Conservation (phyloP, 2,329 filamentous ascomycete species). For the Ceratocystis colombiana region DNA sequence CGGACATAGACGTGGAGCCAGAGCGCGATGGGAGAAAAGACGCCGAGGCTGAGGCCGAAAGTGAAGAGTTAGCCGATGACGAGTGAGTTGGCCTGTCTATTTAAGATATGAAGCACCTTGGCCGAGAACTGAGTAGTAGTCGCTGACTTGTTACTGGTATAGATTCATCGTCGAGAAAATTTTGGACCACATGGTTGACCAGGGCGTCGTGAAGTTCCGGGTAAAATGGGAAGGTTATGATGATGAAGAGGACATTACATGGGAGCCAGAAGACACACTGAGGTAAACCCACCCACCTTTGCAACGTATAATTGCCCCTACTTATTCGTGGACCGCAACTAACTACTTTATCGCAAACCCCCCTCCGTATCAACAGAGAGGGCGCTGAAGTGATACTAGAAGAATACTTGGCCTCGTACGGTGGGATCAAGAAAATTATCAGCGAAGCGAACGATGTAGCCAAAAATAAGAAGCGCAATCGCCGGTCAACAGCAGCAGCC, state of each 20-base stretch:
- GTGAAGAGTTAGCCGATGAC: slow-evolving; percentile 37
- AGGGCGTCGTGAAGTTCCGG: slow-evolving; percentile 50
- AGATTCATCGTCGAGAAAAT: slow-evolving; percentile 71
- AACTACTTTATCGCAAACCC: neutral
- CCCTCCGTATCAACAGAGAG: slow-evolving; percentile 35
- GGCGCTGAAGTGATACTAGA: slow-evolving; percentile 51
- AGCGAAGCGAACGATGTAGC: slow-evolving; percentile 42
- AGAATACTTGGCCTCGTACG: slow-evolving; percentile 53
- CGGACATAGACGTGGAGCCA: slow-evolving; percentile 20
- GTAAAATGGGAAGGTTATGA: slow-evolving; percentile 78
- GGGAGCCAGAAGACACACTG: slow-evolving; percentile 68
- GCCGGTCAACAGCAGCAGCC: slow-evolving; percentile 36
- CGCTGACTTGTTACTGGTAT: neutral
- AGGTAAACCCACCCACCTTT: slow-evolving; percentile 34
- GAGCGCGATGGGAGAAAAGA: slow-evolving; percentile 29
- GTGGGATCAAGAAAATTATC: slow-evolving; percentile 51
- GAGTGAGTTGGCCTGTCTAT: slow-evolving; percentile 32
- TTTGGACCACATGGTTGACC: slow-evolving; percentile 50
- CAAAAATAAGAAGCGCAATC: slow-evolving; percentile 49
- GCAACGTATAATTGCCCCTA: too few relatives aligned
- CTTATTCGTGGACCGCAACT: too few relatives aligned
- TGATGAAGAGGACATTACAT: slow-evolving; percentile 59
- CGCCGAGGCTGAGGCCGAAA: slow-evolving; percentile 31
- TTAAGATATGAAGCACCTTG: neutral
- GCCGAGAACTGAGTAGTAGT: neutral